Evolutionary conservation across 75 land plant species (phyloP).

Genomic region (Sequoia sempervirens): DNA sequence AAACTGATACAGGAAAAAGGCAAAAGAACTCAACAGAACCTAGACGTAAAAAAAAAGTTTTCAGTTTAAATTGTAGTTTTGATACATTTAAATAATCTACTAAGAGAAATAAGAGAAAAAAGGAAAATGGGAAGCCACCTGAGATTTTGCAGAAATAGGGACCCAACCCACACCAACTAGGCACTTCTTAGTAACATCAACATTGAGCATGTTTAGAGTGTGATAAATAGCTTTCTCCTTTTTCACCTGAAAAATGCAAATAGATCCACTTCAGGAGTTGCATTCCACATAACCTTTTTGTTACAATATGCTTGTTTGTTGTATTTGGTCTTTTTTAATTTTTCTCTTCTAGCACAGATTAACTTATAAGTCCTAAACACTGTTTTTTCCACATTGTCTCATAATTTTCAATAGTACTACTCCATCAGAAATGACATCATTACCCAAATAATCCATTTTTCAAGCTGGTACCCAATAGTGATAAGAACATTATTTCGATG

Average conservation of each 20-base stretch:
- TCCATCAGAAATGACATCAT: background rate
- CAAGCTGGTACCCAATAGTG: slow-evolving; percentile 54
- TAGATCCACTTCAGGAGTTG: background rate
- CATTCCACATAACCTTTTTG: background rate
- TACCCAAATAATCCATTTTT: slow-evolving; percentile 80
- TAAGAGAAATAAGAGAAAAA: background rate
- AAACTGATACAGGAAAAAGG: background rate
- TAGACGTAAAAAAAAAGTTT: background rate
- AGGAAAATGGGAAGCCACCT: slow-evolving; percentile 34
- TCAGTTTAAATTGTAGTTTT: background rate
- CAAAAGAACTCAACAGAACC: background rate
- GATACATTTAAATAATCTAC: background rate
- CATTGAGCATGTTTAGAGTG: slow-evolving; percentile 87
- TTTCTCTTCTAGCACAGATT: background rate
- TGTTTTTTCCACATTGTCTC: background rate
- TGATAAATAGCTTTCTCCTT: slow-evolving; percentile 96
- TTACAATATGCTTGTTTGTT: background rate
- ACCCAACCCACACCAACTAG: slow-evolving; percentile 98
- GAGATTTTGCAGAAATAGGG: slow-evolving; percentile 73
- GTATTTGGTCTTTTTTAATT: background rate
- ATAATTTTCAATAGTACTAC: background rate
- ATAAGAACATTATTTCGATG: slow-evolving; percentile 73
- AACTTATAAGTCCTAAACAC: background rate
- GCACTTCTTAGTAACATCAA: slow-evolving; percentile 98
- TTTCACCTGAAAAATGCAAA: slow-evolving; percentile 53